Percentiles rank a stretch among this genome's conserved stretches.
These are phyloP conservation scores for Mortierella polycephala DNA, from an alignment of 371 early-diverging fungal genomes.

Conservation along the genomic window DNA sequence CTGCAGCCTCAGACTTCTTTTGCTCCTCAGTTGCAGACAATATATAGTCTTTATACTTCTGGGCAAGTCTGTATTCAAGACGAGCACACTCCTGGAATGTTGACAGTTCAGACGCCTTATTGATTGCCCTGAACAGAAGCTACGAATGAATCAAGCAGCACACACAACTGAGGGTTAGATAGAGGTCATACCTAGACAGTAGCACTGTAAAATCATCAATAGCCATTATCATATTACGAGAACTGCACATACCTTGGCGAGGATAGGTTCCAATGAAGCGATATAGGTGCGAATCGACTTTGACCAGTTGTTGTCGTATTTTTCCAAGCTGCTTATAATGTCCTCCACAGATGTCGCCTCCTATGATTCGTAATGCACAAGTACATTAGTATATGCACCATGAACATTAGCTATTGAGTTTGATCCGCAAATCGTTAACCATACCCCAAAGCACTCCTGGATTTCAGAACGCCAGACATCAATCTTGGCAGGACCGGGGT, in stretches of 20 bases:
- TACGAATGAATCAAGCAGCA: not conserved
- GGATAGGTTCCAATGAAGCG: conserved; percentile 21
- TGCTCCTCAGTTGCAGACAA: not conserved
- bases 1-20: not conserved
- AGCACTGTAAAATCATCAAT: not conserved
- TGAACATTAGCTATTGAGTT: not conserved
- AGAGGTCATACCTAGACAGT: not conserved
- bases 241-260: conserved; percentile 23
- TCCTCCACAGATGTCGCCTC: conserved; percentile 26
- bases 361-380: conserved; percentile 5
- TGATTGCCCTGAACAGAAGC: conserved; percentile 30
- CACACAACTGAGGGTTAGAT: not conserved
- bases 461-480: conserved; percentile 65
- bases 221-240: not conserved
- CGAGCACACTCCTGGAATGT: conserved; percentile 26
- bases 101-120: conserved; percentile 14
- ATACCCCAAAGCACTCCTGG: conserved; percentile 62
- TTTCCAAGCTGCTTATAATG: conserved; percentile 29
- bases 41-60: conserved; percentile 20
- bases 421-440: not conserved
- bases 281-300: conserved; percentile 38
- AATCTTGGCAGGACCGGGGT: conserved; percentile 68
- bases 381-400: not conserved
- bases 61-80: conserved; percentile 28
- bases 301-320: conserved; percentile 48